phyloP scores from a whole-genome alignment of 805 yeast genomes.

The Ogataea allantospora region DNA sequence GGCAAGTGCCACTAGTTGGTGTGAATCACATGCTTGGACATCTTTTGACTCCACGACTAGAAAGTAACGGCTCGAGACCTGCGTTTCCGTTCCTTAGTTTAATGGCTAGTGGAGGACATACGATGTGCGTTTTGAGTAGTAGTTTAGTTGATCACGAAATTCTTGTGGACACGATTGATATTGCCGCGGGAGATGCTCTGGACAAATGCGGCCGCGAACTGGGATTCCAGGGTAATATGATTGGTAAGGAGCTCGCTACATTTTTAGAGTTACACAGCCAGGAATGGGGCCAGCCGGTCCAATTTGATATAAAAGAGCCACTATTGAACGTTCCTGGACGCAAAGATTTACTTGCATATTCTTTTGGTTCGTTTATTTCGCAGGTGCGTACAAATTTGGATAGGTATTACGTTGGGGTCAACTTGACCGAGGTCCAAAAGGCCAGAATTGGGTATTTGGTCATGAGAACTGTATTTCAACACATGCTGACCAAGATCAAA shows the following conservation, averaged over 20 bases:
- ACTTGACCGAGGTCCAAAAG: slow-evolving; percentile 26
- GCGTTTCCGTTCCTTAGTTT: slow-evolving; percentile 70
- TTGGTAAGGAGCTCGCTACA: slow-evolving; percentile 78
- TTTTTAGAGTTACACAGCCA: slow-evolving; percentile 40
- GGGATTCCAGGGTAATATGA: slow-evolving; percentile 78
- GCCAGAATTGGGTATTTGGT: slow-evolving; percentile 54
- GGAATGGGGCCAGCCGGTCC: slow-evolving; percentile 32
- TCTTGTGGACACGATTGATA: slow-evolving; percentile 72
- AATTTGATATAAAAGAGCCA: slow-evolving; percentile 44
- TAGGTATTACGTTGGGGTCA: slow-evolving; percentile 23
- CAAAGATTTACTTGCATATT: slow-evolving; percentile 49
- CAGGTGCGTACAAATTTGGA: slow-evolving; percentile 28
- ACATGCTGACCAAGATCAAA: slow-evolving; percentile 62
- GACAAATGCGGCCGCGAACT: slow-evolving; percentile 90
- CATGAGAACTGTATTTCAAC: slow-evolving; percentile 70
- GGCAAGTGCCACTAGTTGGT: slow-evolving; percentile 76
- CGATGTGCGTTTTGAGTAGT: slow-evolving; percentile 72
- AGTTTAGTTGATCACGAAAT: slow-evolving; percentile 67
- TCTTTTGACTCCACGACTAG: slow-evolving; percentile 62
- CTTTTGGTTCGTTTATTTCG: slow-evolving; percentile 69
- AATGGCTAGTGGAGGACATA: slow-evolving; percentile 91
- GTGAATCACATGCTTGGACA: slow-evolving; percentile 98
- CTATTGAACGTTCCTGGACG: slow-evolving; percentile 49
- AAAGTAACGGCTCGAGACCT: slow-evolving; percentile 42
- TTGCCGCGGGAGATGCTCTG: slow-evolving; percentile 90